Evolutionary conservation across 2,329 filamentous ascomycete genomes (phyloP), one percentile per base, ranked within the genome.

Genomic region (Metarhizium sp.): DNA sequence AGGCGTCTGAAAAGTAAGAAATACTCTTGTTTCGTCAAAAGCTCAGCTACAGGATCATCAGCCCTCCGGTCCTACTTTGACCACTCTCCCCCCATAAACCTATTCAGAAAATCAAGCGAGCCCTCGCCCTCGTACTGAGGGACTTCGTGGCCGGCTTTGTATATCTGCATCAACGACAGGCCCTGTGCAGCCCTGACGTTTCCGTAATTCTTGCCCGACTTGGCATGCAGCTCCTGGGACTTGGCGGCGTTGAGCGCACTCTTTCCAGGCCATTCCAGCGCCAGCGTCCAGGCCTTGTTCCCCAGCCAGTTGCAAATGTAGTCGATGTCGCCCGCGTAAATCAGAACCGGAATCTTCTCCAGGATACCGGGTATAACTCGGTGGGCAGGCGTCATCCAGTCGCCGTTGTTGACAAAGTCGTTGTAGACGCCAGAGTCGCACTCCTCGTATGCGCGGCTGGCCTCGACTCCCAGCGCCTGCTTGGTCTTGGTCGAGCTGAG

Each of bases 361-460:
- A 99, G 83, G 53, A 97, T 77, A 52, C 80, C 83, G 42, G 92
- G 92, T 5, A 97, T 87, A 34, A 96, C 81, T 58, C 86, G 87
- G 78, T 96, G 90, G 84, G 87, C 96, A 50, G 94, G 92, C 80
- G 94, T 86, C 88, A 96, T 96, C 92, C 92, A 97, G 75, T 99
- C 94, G 68, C 92, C 94, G 55, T 36, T n/a, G 8, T 11, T 38
- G 25, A 96, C 77, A 82, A 99, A 97, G 81, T 95, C 95, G 67
- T 90, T 84, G 83, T 96, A 96, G 75, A 97, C 94, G 73, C 95
- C 88, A 64, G 92, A 90, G 81, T 96, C 96, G 84, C 92, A 97
- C 71, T 87, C 92, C 67, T 96, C 89, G 72, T 95, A 97, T 10
- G 14, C 1, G 68, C 79, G 82, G 62, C 82, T 79, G 55, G 96